Evolutionary conservation across 169 alveolate genomes (phyloP).

Genomic region (Toxoplasma gondii): DNA sequence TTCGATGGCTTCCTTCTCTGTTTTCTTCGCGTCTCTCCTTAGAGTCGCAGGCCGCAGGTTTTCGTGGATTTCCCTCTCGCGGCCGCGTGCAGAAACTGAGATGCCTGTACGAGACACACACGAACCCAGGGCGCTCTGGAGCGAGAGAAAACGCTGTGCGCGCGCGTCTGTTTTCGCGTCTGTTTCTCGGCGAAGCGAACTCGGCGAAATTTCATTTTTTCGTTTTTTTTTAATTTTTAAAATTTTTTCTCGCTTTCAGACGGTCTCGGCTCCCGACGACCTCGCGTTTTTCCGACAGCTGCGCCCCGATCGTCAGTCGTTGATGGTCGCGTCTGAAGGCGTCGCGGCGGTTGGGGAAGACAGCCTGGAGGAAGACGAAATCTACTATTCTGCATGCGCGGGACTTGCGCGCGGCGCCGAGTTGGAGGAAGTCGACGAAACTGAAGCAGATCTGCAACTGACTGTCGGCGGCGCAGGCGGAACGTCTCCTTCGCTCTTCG

Average conservation of each 20-base stretch:
- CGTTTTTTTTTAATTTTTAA: no score
- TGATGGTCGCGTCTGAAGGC: not conserved
- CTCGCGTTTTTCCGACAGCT: conserved; percentile 39
- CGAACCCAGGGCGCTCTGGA: no score
- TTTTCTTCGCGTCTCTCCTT: not conserved
- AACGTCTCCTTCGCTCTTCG: not conserved
- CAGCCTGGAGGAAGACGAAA: not conserved
- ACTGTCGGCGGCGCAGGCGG: not conserved
- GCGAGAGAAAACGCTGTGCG: no score
- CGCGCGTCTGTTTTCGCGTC: no score
- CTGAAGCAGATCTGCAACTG: not conserved
- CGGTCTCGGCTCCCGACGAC: conserved; percentile 29
- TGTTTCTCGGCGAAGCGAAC: no score
- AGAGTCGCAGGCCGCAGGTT: no score
- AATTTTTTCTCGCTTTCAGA: not conserved
- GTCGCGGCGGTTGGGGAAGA: not conserved
- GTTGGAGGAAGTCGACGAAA: not conserved
- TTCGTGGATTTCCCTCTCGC: no score
- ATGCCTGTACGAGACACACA: no score
- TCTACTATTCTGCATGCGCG: not conserved
- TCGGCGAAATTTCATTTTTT: no score
- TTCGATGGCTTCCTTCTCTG: no score
- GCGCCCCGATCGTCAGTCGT: not conserved
- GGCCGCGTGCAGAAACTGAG: no score
- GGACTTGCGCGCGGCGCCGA: not conserved